Base-by-base conservation (phyloP, 352 stramenopile species). In the Globisporangium canariense region DNA sequence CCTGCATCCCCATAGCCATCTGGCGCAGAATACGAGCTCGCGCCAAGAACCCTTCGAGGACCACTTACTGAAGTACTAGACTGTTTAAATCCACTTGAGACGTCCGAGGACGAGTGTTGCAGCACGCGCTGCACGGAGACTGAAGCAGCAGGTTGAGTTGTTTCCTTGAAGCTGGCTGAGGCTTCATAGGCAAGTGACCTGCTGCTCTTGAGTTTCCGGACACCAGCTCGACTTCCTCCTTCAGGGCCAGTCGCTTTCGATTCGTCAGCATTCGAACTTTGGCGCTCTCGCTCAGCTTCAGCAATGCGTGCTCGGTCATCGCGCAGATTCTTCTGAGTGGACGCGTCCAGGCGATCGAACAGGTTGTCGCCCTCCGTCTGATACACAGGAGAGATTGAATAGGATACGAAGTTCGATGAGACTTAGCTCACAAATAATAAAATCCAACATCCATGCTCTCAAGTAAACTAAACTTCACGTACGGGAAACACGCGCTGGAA, bases 401-500 rank as follows among this genome's bases (percentile, higher is more conserved):
- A 46, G 25, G 14, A 7, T 34, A 20, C 2, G 8, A 58, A 43
- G 47, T 43, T 34, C 58, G 47, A 32, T 38, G 53, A 20, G 34
- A 16, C n/a, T 54, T 7, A 22, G 16, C 36, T 11, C 36, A 41
- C 9, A 57, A 8, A 51, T 16, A 16, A 60, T 41, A 41, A 14
- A 30, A 58, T 16, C 2, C 4, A 22, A 43, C 30, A 9, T 28
- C 14, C 36, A 14, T 41, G 36, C 36, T 41, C 36, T 41, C 36
- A 14, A 11, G 14, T 41, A 41, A 41, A 16, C 36, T 41, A 41
- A 41, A 16, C 36, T 41, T 41, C 7, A 59, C 69, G 14, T 68
- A 88, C 82, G 30, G 78, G 68, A 38, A 93, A 94, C 6, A 91
- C 59, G 28, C 80, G 43, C 45, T 93, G 81, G 51, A 87, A 82